phyloP scores from a whole-genome alignment of 176 grass and related monocot species.

The Bromus sterilis region DNA sequence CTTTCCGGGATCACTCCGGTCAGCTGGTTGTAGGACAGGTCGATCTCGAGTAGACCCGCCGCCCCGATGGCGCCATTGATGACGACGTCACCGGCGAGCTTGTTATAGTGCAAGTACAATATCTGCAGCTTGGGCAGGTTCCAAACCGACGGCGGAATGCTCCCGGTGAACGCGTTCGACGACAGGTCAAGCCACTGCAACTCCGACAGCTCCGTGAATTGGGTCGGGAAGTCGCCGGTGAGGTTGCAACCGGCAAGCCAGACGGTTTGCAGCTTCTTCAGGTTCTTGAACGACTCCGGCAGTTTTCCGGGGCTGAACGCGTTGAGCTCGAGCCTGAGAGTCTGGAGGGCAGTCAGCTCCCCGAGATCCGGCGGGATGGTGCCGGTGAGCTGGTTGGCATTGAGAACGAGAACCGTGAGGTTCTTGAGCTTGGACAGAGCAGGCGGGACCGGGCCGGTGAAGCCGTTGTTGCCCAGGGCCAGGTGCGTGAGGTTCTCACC shows the following conservation, averaged over 20 bases:
- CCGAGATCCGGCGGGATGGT: constrained; percentile 42
- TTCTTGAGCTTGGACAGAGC: constrained; percentile 12
- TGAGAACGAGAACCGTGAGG: constrained; percentile 30
- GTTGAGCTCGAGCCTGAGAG: constrained; percentile 41
- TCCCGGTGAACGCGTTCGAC: constrained; percentile 28
- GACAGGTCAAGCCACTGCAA: constrained; percentile 46
- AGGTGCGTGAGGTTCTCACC: constrained; percentile 2
- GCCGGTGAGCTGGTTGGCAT: constrained; percentile 44
- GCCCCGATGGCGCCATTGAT: constrained; percentile 25
- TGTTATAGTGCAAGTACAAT: constrained; percentile 13
- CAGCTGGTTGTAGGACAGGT: constrained; percentile 47
- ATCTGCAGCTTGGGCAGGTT: constrained; percentile 35
- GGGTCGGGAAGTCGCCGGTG: constrained; percentile 43
- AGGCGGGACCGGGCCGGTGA: constrained; percentile 14
- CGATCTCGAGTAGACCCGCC: constrained; percentile 5
- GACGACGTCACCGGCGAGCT: constrained; percentile 24
- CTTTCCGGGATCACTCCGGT: constrained; percentile 51
- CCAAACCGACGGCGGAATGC: constrained; percentile 51
- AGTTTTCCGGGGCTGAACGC: constrained; percentile 17
- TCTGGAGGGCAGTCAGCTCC: constrained; percentile 32
- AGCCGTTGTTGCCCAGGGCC: constrained; percentile 13
- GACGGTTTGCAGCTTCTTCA: constrained; percentile 30
- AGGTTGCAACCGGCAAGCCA: constrained; percentile 33
- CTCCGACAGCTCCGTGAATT: constrained; percentile 1
- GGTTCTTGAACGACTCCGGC: constrained; percentile 48